Percentiles rank a stretch among this genome's conserved stretches.
These are phyloP conservation scores for Amniculicola lignicola DNA, from an alignment of 495 filamentous ascomycete species.

Conservation along the genomic window DNA sequence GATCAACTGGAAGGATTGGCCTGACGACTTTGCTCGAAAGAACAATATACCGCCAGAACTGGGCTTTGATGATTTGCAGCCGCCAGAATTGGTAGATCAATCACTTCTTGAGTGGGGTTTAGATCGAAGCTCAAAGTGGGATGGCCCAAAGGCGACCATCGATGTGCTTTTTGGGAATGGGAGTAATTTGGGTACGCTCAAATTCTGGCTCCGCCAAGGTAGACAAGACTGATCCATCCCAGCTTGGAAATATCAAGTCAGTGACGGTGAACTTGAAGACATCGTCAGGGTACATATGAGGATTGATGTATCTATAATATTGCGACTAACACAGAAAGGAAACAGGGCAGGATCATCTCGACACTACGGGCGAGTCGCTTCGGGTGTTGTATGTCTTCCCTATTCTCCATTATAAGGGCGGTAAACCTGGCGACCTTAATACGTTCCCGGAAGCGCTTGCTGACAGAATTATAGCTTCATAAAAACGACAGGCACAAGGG, in stretches of 20 bases:
- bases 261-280: neutral
- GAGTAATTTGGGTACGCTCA: neutral
- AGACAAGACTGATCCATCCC: neutral
- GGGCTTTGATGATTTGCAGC: too few relatives aligned
- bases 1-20: too few relatives aligned
- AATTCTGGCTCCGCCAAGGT: neutral
- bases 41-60: too few relatives aligned
- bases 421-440: too few relatives aligned
- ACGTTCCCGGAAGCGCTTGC: too few relatives aligned
- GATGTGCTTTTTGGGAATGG: neutral
- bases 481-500: neutral
- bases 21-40: too few relatives aligned
- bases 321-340: neutral
- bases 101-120: neutral
- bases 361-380: too few relatives aligned
- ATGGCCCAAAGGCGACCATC: neutral
- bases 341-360: too few relatives aligned
- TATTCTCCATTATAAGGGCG: too few relatives aligned
- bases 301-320: neutral
- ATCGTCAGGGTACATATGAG: neutral
- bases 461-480: slow-evolving; percentile 16
- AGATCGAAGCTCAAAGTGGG: neutral
- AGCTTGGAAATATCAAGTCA: neutral
- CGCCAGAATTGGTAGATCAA: slow-evolving; percentile 2
- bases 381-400: too few relatives aligned